Conservation (phyloP, 2,329 filamentous ascomycete species). For the Ceratocystis colombiana region DNA sequence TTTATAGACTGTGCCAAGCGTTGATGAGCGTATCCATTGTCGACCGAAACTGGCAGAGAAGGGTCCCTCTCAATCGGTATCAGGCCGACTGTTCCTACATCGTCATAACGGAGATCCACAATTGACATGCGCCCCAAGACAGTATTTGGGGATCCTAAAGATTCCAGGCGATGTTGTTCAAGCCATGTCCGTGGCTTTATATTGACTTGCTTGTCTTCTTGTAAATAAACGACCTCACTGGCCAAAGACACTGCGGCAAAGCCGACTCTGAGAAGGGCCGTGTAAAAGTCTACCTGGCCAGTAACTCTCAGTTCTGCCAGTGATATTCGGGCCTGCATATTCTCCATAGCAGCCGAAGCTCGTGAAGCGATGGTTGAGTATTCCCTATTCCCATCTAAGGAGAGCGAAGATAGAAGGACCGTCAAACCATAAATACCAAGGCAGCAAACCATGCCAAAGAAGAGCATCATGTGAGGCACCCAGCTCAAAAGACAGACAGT, state of each 20-base stretch:
- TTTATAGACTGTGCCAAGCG: conserved; percentile 52
- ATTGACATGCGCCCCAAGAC: conserved; percentile 42
- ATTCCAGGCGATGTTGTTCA: conserved; percentile 72
- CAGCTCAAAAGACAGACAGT: conserved; percentile 94
- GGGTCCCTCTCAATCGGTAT: conserved; percentile 45
- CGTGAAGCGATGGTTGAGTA: conserved; percentile 7
- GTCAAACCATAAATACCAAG: conserved; percentile 67
- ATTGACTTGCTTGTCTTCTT: conserved; percentile 70
- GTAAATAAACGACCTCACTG: conserved; percentile 89
- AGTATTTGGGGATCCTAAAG: conserved; percentile 55
- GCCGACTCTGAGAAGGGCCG: conserved; percentile 72
- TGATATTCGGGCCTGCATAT: conserved; percentile 86
- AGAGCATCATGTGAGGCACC: conserved; percentile 81
- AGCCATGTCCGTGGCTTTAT: conserved; percentile 77
- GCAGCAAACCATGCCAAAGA: conserved; percentile 68
- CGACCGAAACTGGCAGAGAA: conserved; percentile 31
- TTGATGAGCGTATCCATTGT: conserved; percentile 58
- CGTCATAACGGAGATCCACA: conserved; percentile 42
- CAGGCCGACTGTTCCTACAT: conserved; percentile 45
- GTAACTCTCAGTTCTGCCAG: conserved; percentile 70
- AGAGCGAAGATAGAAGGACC: conserved; percentile 57
- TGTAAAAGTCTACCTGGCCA: conserved; percentile 92
- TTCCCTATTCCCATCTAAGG: conserved; percentile 11
- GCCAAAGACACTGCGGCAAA: conserved; percentile 86
- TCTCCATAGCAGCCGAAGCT: conserved; percentile 56